Evolutionary conservation across 768 basidiomycete genomes (phyloP).

Genomic region (Podaxis mareebaensis): DNA sequence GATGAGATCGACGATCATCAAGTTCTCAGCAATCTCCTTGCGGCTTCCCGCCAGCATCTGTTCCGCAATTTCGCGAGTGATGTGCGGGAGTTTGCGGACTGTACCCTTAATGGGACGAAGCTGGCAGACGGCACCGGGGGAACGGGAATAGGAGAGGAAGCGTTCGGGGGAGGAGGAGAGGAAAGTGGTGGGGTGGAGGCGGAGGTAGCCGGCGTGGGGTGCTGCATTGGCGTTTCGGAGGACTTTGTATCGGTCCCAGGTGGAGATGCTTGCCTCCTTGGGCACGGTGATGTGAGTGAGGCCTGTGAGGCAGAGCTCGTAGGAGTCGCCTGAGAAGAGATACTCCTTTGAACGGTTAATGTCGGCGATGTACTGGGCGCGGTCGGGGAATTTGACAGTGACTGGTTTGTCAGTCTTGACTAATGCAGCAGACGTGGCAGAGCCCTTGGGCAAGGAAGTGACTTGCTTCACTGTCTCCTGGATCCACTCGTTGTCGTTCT

Average conservation of each 20-base stretch:
- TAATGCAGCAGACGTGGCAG: not conserved
- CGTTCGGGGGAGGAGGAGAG: slow-evolving; percentile 91
- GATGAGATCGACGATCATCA: slow-evolving; percentile 98
- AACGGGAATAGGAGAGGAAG: slow-evolving; percentile 77
- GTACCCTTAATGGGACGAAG: slow-evolving; percentile 97
- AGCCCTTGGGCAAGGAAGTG: slow-evolving; percentile 1
- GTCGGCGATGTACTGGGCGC: slow-evolving; percentile 59
- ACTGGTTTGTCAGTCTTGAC: not conserved
- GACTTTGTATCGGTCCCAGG: slow-evolving; percentile 71
- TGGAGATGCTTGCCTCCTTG: slow-evolving; percentile 34
- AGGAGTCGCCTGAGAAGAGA: slow-evolving; percentile 84
- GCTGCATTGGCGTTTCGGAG: slow-evolving; percentile 83
- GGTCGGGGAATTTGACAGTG: slow-evolving; percentile 54
- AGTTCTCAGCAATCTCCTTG: slow-evolving; percentile 95
- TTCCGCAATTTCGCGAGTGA: slow-evolving; percentile 66
- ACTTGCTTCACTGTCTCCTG: slow-evolving; percentile 32
- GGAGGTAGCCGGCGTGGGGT: slow-evolving; percentile 82
- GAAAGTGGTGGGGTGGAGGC: slow-evolving; percentile 73
- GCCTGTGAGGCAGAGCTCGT: slow-evolving; percentile 90
- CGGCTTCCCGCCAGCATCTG: slow-evolving; percentile 59
- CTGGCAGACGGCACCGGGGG: slow-evolving; percentile 66
- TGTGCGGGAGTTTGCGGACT: slow-evolving; percentile 64
- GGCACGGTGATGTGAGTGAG: slow-evolving; percentile 59
- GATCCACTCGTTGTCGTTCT: slow-evolving; percentile 65
- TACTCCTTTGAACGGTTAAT: slow-evolving; percentile 78